Conservation (phyloP, 768 basidiomycete genomes). For the Trametes villosa region DNA sequence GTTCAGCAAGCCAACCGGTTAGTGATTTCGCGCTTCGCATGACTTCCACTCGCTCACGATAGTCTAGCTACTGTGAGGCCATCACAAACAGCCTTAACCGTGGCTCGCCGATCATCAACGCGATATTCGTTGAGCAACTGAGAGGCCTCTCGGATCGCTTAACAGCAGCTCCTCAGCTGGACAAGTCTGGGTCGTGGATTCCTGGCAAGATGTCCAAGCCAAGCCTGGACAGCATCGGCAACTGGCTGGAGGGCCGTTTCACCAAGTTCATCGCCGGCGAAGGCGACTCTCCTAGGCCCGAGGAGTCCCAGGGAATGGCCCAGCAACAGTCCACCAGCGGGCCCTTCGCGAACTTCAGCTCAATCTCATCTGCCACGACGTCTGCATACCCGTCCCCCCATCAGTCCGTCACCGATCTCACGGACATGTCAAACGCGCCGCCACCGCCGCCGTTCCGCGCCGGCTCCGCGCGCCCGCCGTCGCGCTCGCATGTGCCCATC, state of each 20-base stretch:
- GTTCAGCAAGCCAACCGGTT: slow-evolving; percentile 77
- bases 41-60: neutral
- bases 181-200: slow-evolving; percentile 87
- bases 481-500: slow-evolving; percentile 53
- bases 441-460: slow-evolving; percentile 60
- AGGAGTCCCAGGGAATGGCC: slow-evolving; percentile 43
- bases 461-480: slow-evolving; percentile 63
- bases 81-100: slow-evolving; percentile 70
- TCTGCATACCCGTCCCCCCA: slow-evolving; percentile 81
- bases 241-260: slow-evolving; percentile 90
- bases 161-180: slow-evolving; percentile 67
- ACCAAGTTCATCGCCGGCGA: slow-evolving; percentile 97
- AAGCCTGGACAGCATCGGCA: slow-evolving; percentile 88
- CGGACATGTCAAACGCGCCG: slow-evolving; percentile 37
- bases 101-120: slow-evolving; percentile 68
- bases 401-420: slow-evolving; percentile 51
- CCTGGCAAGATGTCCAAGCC: slow-evolving; percentile 86
- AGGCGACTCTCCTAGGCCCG: slow-evolving; percentile 50
- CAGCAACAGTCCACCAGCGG: slow-evolving; percentile 58
- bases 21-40: slow-evolving; percentile 4
- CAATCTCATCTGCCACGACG: slow-evolving; percentile 81
- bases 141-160: slow-evolving; percentile 82
- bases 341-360: slow-evolving; percentile 91
- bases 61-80: slow-evolving; percentile 87
- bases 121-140: slow-evolving; percentile 70